Conservation (phyloP, 768 basidiomycete species). For the Lentinula sp. region DNA sequence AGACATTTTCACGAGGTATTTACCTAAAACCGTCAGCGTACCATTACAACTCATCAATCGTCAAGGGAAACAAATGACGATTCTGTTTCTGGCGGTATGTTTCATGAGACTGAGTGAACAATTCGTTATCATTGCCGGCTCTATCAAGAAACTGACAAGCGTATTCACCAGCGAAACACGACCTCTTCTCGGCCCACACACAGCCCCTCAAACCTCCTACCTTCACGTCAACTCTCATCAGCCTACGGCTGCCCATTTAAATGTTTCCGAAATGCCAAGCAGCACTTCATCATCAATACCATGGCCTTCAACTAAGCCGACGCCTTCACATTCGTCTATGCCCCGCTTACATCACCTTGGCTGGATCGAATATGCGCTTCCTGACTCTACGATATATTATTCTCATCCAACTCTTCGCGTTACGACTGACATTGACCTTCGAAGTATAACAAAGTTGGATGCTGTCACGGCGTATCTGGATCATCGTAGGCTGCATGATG, state of each 20-base stretch:
- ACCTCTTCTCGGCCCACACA: slow-evolving; percentile 39
- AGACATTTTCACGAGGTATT: not conserved
- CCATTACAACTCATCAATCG: not conserved
- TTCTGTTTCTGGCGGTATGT: not conserved
- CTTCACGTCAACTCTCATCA: slow-evolving; percentile 16
- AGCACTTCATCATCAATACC: not conserved
- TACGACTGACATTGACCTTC: slow-evolving; percentile 69
- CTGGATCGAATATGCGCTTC: slow-evolving; percentile 74
- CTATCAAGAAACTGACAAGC: not conserved
- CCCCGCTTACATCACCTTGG: slow-evolving; percentile 50
- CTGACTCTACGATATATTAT: slow-evolving; percentile 68
- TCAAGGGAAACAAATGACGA: slow-evolving; percentile 2
- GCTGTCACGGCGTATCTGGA: slow-evolving; percentile 45
- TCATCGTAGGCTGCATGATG: slow-evolving; percentile 18
- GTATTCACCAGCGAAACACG: slow-evolving; percentile 39
- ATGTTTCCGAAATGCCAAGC: not conserved
- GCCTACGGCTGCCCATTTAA: not conserved
- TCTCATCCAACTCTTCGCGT: slow-evolving; percentile 54
- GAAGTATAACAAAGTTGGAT: slow-evolving; percentile 43
- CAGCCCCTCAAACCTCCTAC: slow-evolving; percentile 14
- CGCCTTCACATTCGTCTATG: slow-evolving; percentile 13
- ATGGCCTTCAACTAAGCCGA: slow-evolving; percentile 14
- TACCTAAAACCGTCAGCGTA: not conserved
- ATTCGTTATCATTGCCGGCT: not conserved
- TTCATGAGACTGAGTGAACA: not conserved